phyloP scores from a whole-genome alignment of 2,329 filamentous ascomycete genomes.

The Allantophomopsis cytisporea region DNA sequence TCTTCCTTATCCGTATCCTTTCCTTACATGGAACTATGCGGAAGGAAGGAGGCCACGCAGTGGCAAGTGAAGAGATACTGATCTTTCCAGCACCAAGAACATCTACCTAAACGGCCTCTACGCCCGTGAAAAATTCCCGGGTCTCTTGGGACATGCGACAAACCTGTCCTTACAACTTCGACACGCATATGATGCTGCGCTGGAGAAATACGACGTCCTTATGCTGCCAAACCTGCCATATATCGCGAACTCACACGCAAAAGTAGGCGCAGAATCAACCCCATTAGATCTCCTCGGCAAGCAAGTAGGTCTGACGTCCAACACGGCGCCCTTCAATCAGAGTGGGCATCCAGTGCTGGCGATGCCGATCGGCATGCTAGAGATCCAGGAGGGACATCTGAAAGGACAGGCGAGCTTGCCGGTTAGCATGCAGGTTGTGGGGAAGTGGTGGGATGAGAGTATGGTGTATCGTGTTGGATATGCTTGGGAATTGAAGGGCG shows the following conservation, averaged over 20 bases:
- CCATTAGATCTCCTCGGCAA: constrained; percentile 1
- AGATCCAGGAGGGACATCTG: neutral
- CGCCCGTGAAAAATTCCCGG: constrained; percentile 2
- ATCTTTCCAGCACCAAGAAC: constrained; percentile 1
- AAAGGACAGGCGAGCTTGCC: constrained; percentile 25
- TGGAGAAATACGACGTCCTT: constrained; percentile 26
- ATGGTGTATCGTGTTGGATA: constrained; percentile 26
- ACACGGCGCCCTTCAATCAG: constrained; percentile 40
- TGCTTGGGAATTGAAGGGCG: constrained; percentile 28
- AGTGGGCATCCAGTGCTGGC: constrained; percentile 40
- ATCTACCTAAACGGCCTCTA: constrained; percentile 6
- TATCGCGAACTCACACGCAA: constrained; percentile 1
- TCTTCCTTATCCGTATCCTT: no score
- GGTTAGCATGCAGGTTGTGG: constrained; percentile 39
- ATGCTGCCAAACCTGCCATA: constrained; percentile 25
- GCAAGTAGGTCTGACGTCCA: constrained; percentile 32
- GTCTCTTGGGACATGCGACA: constrained; percentile 27
- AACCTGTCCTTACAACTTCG: constrained; percentile 29
- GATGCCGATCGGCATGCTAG: constrained; percentile 31
- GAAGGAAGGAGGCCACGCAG: neutral
- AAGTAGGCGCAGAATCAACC: neutral
- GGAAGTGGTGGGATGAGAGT: constrained; percentile 33
- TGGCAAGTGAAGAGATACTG: neutral
- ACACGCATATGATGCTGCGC: constrained; percentile 25
- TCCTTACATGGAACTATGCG: neutral